A percentile compares a stretch with the other conserved stretches of the same genome.
phyloP scores from a whole-genome alignment of 2,329 filamentous ascomycete species.

The Fusarium cicatricum region DNA sequence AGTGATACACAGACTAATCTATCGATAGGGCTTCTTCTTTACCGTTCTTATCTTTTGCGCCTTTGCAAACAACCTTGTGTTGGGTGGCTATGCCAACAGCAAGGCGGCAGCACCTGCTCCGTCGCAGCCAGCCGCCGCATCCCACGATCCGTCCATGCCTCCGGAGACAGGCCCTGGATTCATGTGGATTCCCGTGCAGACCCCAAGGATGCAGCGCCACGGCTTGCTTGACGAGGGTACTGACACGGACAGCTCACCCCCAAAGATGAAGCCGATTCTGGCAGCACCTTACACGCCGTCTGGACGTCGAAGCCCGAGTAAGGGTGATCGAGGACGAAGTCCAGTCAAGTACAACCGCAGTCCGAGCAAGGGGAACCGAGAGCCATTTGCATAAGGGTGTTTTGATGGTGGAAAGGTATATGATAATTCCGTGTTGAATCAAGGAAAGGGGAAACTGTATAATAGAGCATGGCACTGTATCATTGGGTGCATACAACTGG shows the following conservation, averaged over 20 bases:
- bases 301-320: constrained; percentile 57
- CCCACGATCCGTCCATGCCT: constrained; percentile 38
- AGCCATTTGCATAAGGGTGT: constrained; percentile 11
- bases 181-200: constrained; percentile 61
- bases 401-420: neutral
- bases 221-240: constrained; percentile 55
- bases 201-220: constrained; percentile 55
- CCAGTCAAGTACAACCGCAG: constrained; percentile 56
- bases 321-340: constrained; percentile 58
- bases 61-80: constrained; percentile 59
- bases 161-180: constrained; percentile 52
- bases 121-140: constrained; percentile 30
- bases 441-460: constrained; percentile 32
- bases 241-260: constrained; percentile 62
- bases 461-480: constrained; percentile 27
- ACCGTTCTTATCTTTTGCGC: constrained; percentile 58
- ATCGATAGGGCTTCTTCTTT: constrained; percentile 58
- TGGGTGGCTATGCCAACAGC: constrained; percentile 49
- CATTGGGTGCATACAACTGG: constrained; percentile 24
- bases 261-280: constrained; percentile 52
- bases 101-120: constrained; percentile 39
- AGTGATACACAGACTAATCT: constrained; percentile 17
- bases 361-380: constrained; percentile 46
- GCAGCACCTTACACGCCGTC: constrained; percentile 57
- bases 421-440: constrained; percentile 15